Evolutionary conservation across 2,329 filamentous ascomycete species (phyloP), one percentile per base, ranked within the genome.

Genomic region (Ophiostoma montium): DNA sequence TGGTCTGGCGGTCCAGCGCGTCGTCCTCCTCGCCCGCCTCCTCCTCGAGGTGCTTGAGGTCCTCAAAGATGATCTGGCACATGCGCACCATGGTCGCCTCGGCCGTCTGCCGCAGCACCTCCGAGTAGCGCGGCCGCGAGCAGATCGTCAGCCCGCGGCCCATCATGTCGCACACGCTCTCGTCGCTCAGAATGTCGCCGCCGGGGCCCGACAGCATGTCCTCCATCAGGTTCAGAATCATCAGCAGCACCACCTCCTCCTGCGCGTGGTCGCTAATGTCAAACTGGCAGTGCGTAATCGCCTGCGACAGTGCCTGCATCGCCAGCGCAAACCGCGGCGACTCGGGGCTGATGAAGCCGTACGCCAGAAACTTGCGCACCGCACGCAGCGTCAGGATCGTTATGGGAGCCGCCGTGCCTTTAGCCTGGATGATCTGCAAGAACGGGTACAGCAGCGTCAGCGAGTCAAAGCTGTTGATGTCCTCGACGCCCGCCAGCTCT

Each of bases 131-230:
- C 49, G 86, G 79, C 61, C 96, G 89, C 55, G 90, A 98, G 70
- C 92, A 98, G 71, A 98, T 96, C 61, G 88, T 95, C 56, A 98
- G 67, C 1, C 90, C 92, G 2, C 88, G 90, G 63, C 95, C 92
- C 90, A 98, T 96, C 88, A 98, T 96, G 63, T 95, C 88, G 62
- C 94, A 98, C 11, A 98, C 88, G 61, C 90, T 96, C 67, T 96
- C 90, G 59, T 98, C 92, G 51, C 90, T 94, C n/a, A 98, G 70
- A 11, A 96, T 78, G 56, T 94, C 84, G 35, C 92, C 92, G 30
- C 90, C 88, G 0, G 89, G 86, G 0, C 92, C 86, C 15, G 89
- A 94, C 59, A 98, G 82, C 84, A 98, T 95, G 60, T 88, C 86
- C 65, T 98, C 92, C 92, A 98, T 98, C 43, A 98, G 75, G 62